A percentile compares a stretch with the other conserved stretches of the same genome.
These are phyloP conservation scores for Leptographium procerum DNA, from an alignment of 2,329 filamentous ascomycete genomes.

Conservation along the genomic window DNA sequence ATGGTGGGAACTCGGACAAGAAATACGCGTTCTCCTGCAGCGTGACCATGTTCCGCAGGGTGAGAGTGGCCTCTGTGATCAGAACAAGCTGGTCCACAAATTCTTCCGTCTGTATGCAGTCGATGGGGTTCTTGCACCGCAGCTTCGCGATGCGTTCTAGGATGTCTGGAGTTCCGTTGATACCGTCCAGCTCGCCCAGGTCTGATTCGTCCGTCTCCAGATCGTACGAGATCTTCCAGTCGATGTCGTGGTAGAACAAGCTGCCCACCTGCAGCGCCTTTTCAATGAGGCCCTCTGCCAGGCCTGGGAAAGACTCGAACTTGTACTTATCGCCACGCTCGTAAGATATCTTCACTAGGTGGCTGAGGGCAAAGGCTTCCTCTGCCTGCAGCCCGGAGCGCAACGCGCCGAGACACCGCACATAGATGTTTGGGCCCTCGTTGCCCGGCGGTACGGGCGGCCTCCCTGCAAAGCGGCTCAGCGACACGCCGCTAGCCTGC, in stretches of 20 bases:
- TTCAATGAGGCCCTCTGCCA: conserved; percentile 79
- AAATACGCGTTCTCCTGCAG: conserved; percentile 79
- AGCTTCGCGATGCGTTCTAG: conserved; percentile 60
- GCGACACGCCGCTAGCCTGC: conserved; percentile 28
- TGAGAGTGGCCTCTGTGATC: conserved; percentile 75
- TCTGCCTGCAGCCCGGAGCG: conserved; percentile 70
- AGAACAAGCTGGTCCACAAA: conserved; percentile 62
- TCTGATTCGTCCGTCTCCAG: conserved; percentile 40
- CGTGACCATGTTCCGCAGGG: conserved; percentile 93
- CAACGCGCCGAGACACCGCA: conserved; percentile 73
- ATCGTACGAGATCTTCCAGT: conserved; percentile 68
- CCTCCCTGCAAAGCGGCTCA: conserved; percentile 37
- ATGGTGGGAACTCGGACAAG: conserved; percentile 60
- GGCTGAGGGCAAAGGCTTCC: conserved; percentile 85
- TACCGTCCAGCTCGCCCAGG: conserved; percentile 37
- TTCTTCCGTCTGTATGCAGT: conserved; percentile 60
- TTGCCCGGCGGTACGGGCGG: conserved; percentile 44
- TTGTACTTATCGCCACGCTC: conserved; percentile 93
- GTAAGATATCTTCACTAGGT: conserved; percentile 89
- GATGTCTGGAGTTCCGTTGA: conserved; percentile 59
- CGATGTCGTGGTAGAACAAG: conserved; percentile 64
- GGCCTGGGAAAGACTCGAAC: conserved; percentile 79
- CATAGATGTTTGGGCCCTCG: conserved; percentile 81
- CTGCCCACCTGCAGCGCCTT: conserved; percentile 69
- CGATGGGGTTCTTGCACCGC: conserved; percentile 45